These are phyloP conservation scores for Sphagnum tenellum DNA, from an alignment of 225 moss, liverwort and hornwort genomes.

Conservation along the genomic window DNA sequence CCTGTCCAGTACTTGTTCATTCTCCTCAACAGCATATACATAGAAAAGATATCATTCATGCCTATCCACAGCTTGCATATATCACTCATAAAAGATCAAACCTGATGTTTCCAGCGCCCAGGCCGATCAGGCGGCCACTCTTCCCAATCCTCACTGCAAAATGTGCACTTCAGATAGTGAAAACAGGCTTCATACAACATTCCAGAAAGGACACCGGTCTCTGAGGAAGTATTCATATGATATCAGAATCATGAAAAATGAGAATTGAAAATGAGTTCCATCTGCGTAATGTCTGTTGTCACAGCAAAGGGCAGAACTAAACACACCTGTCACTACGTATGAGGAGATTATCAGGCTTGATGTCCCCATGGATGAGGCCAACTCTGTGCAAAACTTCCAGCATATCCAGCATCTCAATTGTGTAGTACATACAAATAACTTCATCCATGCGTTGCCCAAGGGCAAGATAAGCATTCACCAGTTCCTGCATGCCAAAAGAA, in stretches of 20 bases:
- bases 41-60: too few relatives aligned
- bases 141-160: slow-evolving; percentile 49
- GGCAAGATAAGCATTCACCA: slow-evolving; percentile 69
- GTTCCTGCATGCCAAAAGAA: slow-evolving; percentile 52
- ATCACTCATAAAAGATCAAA: slow-evolving; percentile 6
- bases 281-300: too few relatives aligned
- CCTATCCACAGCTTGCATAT: too few relatives aligned
- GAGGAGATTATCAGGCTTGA: slow-evolving; percentile 97
- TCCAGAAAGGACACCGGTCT: too few relatives aligned
- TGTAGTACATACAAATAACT: slow-evolving; percentile 76
- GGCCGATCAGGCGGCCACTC: slow-evolving; percentile 51
- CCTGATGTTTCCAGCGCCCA: slow-evolving; percentile 84
- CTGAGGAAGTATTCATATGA: too few relatives aligned
- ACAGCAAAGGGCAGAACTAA: not conserved
- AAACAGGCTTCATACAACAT: too few relatives aligned
- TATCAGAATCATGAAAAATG: not conserved
- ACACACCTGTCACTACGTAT: slow-evolving; percentile 80
- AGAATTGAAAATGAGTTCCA: not conserved
- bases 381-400: slow-evolving; percentile 76
- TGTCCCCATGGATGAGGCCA: slow-evolving; percentile 94
- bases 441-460: slow-evolving; percentile 80
- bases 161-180: not conserved
- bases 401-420: slow-evolving; percentile 85
- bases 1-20: too few relatives aligned
- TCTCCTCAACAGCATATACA: too few relatives aligned